A percentile compares a stretch with the other conserved stretches of the same genome.
These are phyloP conservation scores for Phytophthora megakarya DNA, from an alignment of 352 stramenopile species.

Conservation along the genomic window DNA sequence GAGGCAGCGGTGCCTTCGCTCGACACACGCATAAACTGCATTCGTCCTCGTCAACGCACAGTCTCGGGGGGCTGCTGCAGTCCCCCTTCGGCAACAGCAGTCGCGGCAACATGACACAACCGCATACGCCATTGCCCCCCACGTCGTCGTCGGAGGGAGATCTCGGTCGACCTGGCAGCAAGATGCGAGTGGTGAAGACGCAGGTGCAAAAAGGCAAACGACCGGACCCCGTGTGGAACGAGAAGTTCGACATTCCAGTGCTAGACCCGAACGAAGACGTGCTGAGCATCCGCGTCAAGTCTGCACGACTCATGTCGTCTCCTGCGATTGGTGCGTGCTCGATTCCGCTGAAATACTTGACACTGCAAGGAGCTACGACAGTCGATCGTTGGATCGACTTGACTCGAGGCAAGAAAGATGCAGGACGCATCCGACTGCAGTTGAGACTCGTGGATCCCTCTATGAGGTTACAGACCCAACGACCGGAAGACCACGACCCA, in stretches of 20 bases:
- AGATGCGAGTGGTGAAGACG: slow-evolving; percentile 66
- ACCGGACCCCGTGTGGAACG: slow-evolving; percentile 69
- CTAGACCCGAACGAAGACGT: slow-evolving; percentile 50
- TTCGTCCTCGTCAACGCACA: slow-evolving; percentile 33
- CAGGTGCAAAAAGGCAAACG: slow-evolving; percentile 61
- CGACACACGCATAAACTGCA: slow-evolving; percentile 38
- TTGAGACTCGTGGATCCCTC: slow-evolving; percentile 52
- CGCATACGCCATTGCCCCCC: slow-evolving; percentile 10
- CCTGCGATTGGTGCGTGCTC: slow-evolving; percentile 56
- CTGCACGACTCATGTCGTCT: slow-evolving; percentile 66
- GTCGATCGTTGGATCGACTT: slow-evolving; percentile 70
- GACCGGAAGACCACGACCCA: slow-evolving; percentile 7
- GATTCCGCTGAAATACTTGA: slow-evolving; percentile 51
- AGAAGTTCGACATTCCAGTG: slow-evolving; percentile 76
- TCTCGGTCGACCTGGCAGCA: slow-evolving; percentile 1
- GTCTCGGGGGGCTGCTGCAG: slow-evolving; percentile 25
- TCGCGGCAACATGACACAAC: slow-evolving; percentile 12
- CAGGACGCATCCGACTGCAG: slow-evolving; percentile 68
- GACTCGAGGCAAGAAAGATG: slow-evolving; percentile 54
- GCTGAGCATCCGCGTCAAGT: slow-evolving; percentile 78
- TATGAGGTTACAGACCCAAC: slow-evolving; percentile 18
- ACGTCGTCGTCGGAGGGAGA: slow-evolving; percentile 32
- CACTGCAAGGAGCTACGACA: slow-evolving; percentile 37
- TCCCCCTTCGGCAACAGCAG: slow-evolving; percentile 26
- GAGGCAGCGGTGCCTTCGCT: slow-evolving; percentile 45